A percentile compares a stretch with the other conserved stretches of the same genome.
These are phyloP conservation scores for Salix exigua DNA, from an alignment of 345 rosid genomes.

Conservation along the genomic window DNA sequence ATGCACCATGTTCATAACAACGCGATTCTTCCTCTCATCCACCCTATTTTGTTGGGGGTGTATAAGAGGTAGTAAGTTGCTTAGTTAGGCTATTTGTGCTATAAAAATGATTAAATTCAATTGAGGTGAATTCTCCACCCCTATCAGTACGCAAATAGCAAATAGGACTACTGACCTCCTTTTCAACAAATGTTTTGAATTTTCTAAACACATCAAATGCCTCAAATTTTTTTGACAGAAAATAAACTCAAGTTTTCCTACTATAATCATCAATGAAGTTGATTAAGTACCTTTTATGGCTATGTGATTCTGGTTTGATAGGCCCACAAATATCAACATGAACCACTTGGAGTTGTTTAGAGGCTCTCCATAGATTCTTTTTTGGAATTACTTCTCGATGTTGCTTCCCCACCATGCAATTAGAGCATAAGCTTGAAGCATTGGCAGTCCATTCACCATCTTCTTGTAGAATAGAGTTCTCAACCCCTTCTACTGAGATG, in stretches of 20 bases:
- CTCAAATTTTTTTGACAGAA: background rate
- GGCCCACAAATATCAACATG: background rate
- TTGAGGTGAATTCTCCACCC: background rate
- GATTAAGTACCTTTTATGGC: background rate
- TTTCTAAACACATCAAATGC: background rate
- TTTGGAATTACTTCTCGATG: background rate
- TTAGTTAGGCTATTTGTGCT: background rate
- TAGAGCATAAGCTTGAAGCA: background rate
- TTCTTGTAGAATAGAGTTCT: background rate
- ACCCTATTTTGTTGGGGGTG: background rate
- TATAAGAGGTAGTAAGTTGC: background rate
- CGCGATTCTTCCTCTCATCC: background rate
- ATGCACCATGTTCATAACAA: background rate
- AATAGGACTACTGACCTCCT: background rate
- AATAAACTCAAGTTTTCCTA: background rate
- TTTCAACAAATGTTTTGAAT: background rate
- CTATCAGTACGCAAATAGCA: background rate
- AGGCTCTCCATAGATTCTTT: background rate
- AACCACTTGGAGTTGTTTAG: background rate
- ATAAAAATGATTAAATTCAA: background rate
- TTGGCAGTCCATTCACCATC: background rate
- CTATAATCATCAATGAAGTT: background rate
- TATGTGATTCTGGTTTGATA: background rate
- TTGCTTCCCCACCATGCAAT: background rate
- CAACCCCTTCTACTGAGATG: background rate